Evolutionary conservation across 768 basidiomycete species (phyloP).

Genomic region (Termitomyces sp.): DNA sequence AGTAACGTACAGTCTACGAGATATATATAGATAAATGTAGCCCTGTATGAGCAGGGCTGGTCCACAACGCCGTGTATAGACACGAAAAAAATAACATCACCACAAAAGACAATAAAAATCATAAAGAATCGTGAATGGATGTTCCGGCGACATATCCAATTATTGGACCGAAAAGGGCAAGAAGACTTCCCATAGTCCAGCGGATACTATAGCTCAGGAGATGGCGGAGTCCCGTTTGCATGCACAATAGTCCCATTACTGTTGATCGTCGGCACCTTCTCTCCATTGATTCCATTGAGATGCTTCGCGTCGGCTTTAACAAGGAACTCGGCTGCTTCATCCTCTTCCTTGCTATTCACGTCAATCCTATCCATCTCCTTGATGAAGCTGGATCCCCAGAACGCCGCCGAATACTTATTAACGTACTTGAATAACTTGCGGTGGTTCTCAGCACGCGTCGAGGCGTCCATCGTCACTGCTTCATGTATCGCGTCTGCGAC

Average conservation of each 20-base stretch:
- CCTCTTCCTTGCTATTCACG: slow-evolving; percentile 30
- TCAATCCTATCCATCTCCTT: slow-evolving; percentile 71
- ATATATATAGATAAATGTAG: neutral
- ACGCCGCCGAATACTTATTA: slow-evolving; percentile 88
- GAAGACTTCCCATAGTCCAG: neutral
- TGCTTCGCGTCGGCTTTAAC: neutral
- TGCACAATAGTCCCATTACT: slow-evolving; percentile 4
- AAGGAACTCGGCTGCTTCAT: slow-evolving; percentile 17
- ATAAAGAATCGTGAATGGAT: neutral
- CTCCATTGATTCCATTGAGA: neutral
- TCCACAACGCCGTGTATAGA: neutral
- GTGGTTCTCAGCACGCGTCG: slow-evolving; percentile 86
- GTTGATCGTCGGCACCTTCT: neutral
- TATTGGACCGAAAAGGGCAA: neutral
- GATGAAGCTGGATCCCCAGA: slow-evolving; percentile 90
- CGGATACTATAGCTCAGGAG: neutral
- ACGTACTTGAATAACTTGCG: slow-evolving; percentile 96
- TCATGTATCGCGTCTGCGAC: slow-evolving; percentile 97
- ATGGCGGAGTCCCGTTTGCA: slow-evolving; percentile 4
- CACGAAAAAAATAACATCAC: neutral
- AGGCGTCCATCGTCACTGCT: slow-evolving; percentile 84
- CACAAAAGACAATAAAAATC: slow-evolving; percentile 4
- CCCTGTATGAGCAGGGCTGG: neutral
- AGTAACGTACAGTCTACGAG: slow-evolving; percentile 14
- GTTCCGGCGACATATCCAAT: neutral